Conservation (phyloP, 257 asterid species). For the Solanum etuberosum region DNA sequence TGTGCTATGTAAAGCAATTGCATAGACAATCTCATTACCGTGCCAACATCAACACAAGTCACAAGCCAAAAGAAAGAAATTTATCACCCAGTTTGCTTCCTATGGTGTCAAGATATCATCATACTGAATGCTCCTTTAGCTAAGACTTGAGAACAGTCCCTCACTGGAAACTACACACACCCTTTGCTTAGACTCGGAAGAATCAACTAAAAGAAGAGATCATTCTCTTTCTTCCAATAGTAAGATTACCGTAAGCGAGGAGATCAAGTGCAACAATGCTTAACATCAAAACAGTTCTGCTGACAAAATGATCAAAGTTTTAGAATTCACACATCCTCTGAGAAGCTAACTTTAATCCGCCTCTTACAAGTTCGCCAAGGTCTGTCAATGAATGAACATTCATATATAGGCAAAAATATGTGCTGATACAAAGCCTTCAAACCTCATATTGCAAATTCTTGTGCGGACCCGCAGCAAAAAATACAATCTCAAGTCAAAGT, state of each 20-base stretch:
- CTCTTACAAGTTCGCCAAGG: background rate
- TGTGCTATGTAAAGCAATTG: background rate
- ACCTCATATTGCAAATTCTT: background rate
- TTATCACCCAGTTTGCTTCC: background rate
- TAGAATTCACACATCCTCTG: background rate
- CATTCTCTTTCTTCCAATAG: background rate
- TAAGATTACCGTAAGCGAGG: background rate
- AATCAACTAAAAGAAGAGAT: background rate
- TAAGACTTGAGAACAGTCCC: background rate
- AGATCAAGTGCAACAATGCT: slow-evolving; percentile 1
- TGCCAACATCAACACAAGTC: background rate
- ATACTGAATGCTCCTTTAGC: background rate
- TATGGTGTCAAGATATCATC: background rate
- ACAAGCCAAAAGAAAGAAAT: background rate
- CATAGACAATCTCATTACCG: background rate
- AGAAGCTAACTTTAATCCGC: background rate
- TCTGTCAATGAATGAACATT: background rate
- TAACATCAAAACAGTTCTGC: background rate
- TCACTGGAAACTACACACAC: background rate
- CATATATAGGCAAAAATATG: background rate
- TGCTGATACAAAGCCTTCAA: slow-evolving; percentile 4
- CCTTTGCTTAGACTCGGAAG: background rate
- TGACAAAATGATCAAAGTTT: background rate
- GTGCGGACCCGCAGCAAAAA: background rate
- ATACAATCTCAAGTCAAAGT: background rate